Evolutionary conservation across 2,329 filamentous ascomycete genomes (phyloP), one percentile per base, ranked within the genome.

Genomic region (Aureobasidium lini): DNA sequence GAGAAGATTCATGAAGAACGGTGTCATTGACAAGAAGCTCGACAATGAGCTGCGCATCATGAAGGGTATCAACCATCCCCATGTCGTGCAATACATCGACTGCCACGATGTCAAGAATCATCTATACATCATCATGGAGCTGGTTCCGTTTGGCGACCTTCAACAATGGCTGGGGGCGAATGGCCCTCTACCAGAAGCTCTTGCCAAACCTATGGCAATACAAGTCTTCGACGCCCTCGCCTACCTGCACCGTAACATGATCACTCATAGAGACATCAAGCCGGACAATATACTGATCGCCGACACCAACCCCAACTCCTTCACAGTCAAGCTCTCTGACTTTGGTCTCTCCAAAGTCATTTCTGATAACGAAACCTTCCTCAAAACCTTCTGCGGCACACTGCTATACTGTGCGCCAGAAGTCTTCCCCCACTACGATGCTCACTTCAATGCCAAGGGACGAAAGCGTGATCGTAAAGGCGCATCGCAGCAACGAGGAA

Each of bases 31-130:
- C 67, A 87, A 91, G 65, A 96, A 95, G 72, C 88, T 97, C 13
- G 90, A 96, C 69, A 96, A 95, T 67, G 94, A 99, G 75, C 93
- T 99, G 87, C 88, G 85, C 64, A 97, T 99, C 66, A 97, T 99
- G 90, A 85, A 87, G 67, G 82, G 80, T 57, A 82, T 97, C 54
- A 79, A 86, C 57, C 94, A 99, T 76, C 83, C 85, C 2, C 93
- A 97, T 67, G 92, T 99, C 66, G 93, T 99, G 43, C 84, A 89
- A 64, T 99, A 94, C 69, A 84, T 95, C 59, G 91, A 96, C 66
- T 89, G 94, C 68, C 83, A 94, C 65, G 91, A 96, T 64, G 86
- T 89, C 77, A 84, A 86, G 46, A 80, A 89, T 40, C 80, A 91
- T 69, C 80, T 96, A 4, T 92, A 96, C 70, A 96, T 99, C 72